Base-by-base conservation (phyloP, 192 early-diverging fungal genomes). In the Haplosporangium gracile region DNA sequence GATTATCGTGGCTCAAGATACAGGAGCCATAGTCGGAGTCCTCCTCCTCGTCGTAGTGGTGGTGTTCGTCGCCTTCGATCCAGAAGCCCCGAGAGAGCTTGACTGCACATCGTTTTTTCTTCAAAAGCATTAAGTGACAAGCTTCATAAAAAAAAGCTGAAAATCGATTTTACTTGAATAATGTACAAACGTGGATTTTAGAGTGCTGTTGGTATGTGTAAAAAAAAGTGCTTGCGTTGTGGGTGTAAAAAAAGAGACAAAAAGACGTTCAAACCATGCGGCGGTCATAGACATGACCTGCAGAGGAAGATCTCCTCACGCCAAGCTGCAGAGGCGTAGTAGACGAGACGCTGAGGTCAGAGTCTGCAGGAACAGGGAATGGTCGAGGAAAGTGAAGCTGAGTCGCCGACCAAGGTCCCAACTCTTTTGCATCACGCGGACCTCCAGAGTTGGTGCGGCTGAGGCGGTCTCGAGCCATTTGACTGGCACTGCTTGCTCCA, bases 401-500 rank as follows among this genome's bases (percentile, higher is more conserved):
- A 0, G 72, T 77, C 8, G 76, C 82, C 2, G 81, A 82, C 81
- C 71, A 68, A 6, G 81, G 81, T 32, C 68, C 80, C 2, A 36
- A 38, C 1, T 76, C 70, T 22, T 42, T 71, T 10, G 29, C 11
- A 65, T 65, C 69, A 11, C 24, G 42, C 13, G 43, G n/a, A 20
- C 49, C 5, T 49, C 43, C 26, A 72, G 43, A 45, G 22, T 15
- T 49, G 71, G 71, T 29, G 5, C 42, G 40, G 9, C 43, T 16
- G 24, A 0, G n/a, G 36, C 71, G 65, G 13, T 86, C 84, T 15
- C 63, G 69, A 6, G 51, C 13, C 53, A 74, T 45, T 4, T 80
- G 79, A 60, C 84, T 81, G 8, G 71, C 75, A 77, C 57, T 80
- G 47, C 79, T 86, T 6, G 65, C 79, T 3, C 78, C 79, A 32